Evolutionary conservation across 1,139 yeast genomes (phyloP).

Genomic region (Hemisphaericaspora xylanilytica): DNA sequence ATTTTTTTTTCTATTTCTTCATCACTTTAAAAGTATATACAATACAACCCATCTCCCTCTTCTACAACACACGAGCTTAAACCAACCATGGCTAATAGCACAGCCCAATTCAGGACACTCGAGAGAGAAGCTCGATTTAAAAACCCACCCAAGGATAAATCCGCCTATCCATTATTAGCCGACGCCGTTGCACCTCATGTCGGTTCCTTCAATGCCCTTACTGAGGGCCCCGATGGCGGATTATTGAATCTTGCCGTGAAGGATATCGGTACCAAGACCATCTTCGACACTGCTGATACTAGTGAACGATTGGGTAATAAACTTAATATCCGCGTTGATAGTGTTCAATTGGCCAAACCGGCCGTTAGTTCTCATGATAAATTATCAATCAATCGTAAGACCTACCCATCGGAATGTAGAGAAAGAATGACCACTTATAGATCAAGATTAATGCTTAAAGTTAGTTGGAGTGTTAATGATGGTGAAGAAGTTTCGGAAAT

Average conservation of each 20-base stretch:
- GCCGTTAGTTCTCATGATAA: slow-evolving; percentile 71
- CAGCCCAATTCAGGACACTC: slow-evolving; percentile 71
- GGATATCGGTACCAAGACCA: slow-evolving; percentile 83
- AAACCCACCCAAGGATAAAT: slow-evolving; percentile 84
- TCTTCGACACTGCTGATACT: slow-evolving; percentile 71
- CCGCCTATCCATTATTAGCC: slow-evolving; percentile 75
- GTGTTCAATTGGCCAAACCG: slow-evolving; percentile 86
- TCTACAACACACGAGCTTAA: not conserved
- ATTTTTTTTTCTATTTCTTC: too few species aligned
- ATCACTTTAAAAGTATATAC: too few species aligned
- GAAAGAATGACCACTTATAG: slow-evolving; percentile 81
- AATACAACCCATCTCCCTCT: not conserved
- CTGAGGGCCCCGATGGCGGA: slow-evolving; percentile 85
- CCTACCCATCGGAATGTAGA: slow-evolving; percentile 87
- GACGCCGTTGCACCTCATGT: slow-evolving; percentile 95
- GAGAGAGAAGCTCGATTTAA: slow-evolving; percentile 84
- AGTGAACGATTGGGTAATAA: slow-evolving; percentile 77
- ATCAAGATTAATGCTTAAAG: slow-evolving; percentile 71
- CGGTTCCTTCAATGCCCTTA: slow-evolving; percentile 92
- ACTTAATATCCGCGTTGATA: slow-evolving; percentile 72
- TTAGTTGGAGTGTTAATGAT: slow-evolving; percentile 83
- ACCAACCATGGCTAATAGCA: slow-evolving; percentile 2
- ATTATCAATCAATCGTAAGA: slow-evolving; percentile 72
- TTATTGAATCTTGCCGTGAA: slow-evolving; percentile 78
- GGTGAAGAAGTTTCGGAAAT: slow-evolving; percentile 78